Evolutionary conservation across 2,329 filamentous ascomycete genomes (phyloP).

Genomic region (Orbilia blumenaviensis): DNA sequence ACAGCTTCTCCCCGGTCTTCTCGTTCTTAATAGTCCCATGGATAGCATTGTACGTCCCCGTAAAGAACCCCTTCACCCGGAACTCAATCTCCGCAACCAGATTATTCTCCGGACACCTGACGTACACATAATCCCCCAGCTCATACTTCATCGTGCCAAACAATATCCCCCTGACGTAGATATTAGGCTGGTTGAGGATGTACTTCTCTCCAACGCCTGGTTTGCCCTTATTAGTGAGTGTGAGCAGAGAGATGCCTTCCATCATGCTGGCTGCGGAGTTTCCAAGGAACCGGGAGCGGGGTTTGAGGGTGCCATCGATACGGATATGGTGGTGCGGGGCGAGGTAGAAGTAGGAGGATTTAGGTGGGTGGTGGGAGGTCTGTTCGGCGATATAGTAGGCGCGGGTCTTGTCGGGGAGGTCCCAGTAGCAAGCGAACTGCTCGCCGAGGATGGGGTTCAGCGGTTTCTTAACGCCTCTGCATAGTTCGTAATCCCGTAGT

Average conservation of each 20-base stretch:
- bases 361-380: slow-evolving; percentile 96
- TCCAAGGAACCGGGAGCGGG: slow-evolving; percentile 90
- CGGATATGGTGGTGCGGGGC: slow-evolving; percentile 91
- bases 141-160: slow-evolving; percentile 99
- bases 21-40: slow-evolving; percentile 90
- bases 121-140: slow-evolving; percentile 92
- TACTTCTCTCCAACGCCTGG: slow-evolving; percentile 80
- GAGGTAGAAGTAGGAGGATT: slow-evolving; percentile 99
- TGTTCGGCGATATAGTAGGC: slow-evolving; percentile 98
- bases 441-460: slow-evolving; percentile 96
- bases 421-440: slow-evolving; percentile 94
- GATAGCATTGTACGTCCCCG: slow-evolving; percentile 95
- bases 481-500: too few species aligned
- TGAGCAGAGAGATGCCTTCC: slow-evolving; percentile 92
- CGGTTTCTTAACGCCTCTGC: slow-evolving; percentile 95
- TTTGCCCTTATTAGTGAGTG: slow-evolving; percentile 79
- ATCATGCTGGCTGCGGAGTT: slow-evolving; percentile 98
- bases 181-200: slow-evolving; percentile 95
- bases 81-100: slow-evolving; percentile 93
- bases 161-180: slow-evolving; percentile 96
- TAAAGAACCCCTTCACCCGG: slow-evolving; percentile 97
- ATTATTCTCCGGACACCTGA: slow-evolving; percentile 87
- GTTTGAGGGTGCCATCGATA: slow-evolving; percentile 94
- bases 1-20: slow-evolving; percentile 84
- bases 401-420: slow-evolving; percentile 81